Evolutionary conservation across 176 grass and related monocot species (phyloP).

Genomic region (Oryza officinalis): DNA sequence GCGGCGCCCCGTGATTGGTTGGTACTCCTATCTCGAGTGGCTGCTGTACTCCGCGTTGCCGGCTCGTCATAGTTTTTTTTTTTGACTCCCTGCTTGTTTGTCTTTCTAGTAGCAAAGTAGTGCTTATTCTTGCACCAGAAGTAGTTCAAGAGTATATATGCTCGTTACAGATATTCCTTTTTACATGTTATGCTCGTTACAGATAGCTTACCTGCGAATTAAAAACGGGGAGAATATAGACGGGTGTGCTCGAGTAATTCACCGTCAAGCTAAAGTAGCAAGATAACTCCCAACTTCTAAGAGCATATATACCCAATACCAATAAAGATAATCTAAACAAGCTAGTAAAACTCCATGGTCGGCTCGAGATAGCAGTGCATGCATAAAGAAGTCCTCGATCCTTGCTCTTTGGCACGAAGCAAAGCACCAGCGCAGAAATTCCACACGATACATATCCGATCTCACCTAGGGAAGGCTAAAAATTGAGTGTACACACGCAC

Average conservation of each 20-base stretch:
- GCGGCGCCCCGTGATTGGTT: too few species aligned
- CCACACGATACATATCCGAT: neutral
- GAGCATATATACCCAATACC: neutral
- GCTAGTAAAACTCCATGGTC: too few species aligned
- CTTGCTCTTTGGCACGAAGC: neutral
- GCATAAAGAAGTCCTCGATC: neutral
- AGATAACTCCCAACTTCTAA: neutral
- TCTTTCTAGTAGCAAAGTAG: neutral
- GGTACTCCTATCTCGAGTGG: too few species aligned
- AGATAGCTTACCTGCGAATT: too few species aligned
- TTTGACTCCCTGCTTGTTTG: neutral
- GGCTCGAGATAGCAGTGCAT: too few species aligned
- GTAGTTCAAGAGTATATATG: neutral
- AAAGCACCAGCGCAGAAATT: neutral
- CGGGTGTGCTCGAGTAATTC: too few species aligned
- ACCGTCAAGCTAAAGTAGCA: neutral
- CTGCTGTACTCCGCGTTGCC: too few species aligned
- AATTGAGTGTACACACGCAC: neutral
- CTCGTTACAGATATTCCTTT: neutral
- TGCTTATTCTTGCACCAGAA: neutral
- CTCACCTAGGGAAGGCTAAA: neutral
- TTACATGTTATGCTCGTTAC: too few species aligned
- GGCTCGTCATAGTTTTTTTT: neutral
- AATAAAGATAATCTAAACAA: conserved; percentile 18
- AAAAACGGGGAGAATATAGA: neutral